These are phyloP conservation scores for Endocalyx cinctus DNA, from an alignment of 2,329 filamentous ascomycete genomes.

Conservation along the genomic window DNA sequence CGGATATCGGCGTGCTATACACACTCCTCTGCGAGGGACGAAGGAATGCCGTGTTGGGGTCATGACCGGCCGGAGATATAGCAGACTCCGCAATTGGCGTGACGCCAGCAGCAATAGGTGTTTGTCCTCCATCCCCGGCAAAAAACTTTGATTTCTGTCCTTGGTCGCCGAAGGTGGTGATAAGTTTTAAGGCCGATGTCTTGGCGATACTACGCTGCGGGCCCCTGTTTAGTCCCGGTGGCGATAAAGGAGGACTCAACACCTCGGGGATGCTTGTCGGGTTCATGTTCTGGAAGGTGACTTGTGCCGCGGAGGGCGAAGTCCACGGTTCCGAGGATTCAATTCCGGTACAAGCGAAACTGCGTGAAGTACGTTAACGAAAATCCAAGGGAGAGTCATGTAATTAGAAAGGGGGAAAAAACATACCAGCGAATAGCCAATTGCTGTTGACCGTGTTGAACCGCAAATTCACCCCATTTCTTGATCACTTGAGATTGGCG, in stretches of 20 bases:
- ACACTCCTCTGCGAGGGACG: conserved; percentile 63
- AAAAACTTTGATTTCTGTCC: conserved; percentile 62
- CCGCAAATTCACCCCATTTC: conserved; percentile 92
- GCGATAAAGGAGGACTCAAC: conserved; percentile 69
- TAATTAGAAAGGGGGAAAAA: neutral
- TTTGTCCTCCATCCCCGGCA: conserved; percentile 54
- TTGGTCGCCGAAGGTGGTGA: conserved; percentile 76
- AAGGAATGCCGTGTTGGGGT: conserved; percentile 63
- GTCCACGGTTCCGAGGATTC: conserved; percentile 85
- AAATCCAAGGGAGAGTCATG: neutral
- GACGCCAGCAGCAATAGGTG: conserved; percentile 75
- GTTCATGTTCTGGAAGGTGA: conserved; percentile 50
- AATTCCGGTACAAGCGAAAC: conserved; percentile 83
- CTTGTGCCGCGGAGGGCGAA: conserved; percentile 69
- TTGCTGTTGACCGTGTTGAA: conserved; percentile 81
- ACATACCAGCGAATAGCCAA: conserved; percentile 76
- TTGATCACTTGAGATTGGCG: conserved; percentile 81
- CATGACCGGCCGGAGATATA: conserved; percentile 63
- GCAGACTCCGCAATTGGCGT: conserved; percentile 85
- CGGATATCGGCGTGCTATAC: conserved; percentile 66
- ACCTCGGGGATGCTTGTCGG: conserved; percentile 57
- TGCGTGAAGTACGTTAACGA: conserved; percentile 19
- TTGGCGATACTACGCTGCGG: conserved; percentile 66
- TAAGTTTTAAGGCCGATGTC: conserved; percentile 80
- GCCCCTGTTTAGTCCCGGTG: conserved; percentile 58